Evolutionary conservation across 108 stramenopile species (phyloP), one percentile per base, ranked within the genome.

Genomic region (Cyclotella sp.): DNA sequence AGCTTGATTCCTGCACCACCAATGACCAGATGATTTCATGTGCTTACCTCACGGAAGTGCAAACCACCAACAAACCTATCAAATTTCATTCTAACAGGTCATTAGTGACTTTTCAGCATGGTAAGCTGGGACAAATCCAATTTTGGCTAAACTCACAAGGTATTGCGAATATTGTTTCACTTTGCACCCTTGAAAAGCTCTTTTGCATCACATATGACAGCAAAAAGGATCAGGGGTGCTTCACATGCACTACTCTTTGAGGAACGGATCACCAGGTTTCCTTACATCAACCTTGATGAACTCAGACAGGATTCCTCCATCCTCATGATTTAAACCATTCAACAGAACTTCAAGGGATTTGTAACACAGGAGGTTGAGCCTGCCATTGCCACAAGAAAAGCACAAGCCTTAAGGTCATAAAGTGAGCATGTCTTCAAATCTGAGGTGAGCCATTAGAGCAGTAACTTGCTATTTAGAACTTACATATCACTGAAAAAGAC

Each of bases 1-100:
- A 51, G 1, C 49, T 51, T 19, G 49, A 51, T 51, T 51, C 49
- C n/a, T 51, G 49, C 19, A 8, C 49, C 1, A 51, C 49, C 3
- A 51, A 51, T 51, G 49, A 51, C 19, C 49, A 51, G 19, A 51
- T 51, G n/a, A 51, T 51, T 19, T 51, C n/a, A 51, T 7, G n/a
- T 3, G 16, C n/a, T 3, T 51, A 51, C 3, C 49, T 51, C 49
- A 7, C 19, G 3, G 19, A 51, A 3, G 19, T 51, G n/a, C 49
- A 51, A 3, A 51, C 49, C 19, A 51, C 3, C 49, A 8, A 51
- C 49, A 51, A 16, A 7, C 49, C 49, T 19, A 3, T 51, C 49
- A 51, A 51, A 51, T 7, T 51, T 3, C 19, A 51, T 51, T 7
- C 49, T 8, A 51, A 7, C 8, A 51, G 6, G 8, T 51, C 49